Evolutionary conservation across 345 rosid genomes (phyloP).

Genomic region (Ceriops zippeliana): DNA sequence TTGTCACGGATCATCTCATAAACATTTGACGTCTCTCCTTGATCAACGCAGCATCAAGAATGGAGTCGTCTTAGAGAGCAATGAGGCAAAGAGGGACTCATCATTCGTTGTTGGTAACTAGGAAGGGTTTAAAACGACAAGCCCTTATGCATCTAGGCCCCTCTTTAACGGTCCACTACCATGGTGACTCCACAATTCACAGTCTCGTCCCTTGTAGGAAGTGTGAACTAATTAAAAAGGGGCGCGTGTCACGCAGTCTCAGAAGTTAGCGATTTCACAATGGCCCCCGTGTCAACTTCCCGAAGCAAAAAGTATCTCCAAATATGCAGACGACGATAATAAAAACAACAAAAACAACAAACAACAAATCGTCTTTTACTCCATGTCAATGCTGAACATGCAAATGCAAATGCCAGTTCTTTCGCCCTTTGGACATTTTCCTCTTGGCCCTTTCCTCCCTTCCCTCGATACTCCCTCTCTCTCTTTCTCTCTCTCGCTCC

Average conservation of each 20-base stretch:
- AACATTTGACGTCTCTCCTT: too few species aligned
- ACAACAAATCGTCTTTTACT: constrained; percentile 40
- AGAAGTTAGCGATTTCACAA: constrained; percentile 21
- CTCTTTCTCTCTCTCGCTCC: constrained; percentile 8
- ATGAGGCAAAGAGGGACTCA: too few species aligned
- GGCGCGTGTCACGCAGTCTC: background rate
- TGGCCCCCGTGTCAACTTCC: constrained; percentile 16
- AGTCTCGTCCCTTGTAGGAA: too few species aligned
- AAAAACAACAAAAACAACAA: constrained; percentile 43
- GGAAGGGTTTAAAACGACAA: background rate
- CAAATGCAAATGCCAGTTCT: constrained; percentile 33
- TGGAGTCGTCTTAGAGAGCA: too few species aligned
- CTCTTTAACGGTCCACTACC: constrained; percentile 3
- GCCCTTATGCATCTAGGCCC: background rate
- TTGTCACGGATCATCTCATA: too few species aligned
- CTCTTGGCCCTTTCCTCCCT: constrained; percentile 47
- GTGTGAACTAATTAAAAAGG: too few species aligned
- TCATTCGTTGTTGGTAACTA: too few species aligned
- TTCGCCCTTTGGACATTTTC: constrained; percentile 42
- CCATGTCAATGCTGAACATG: constrained; percentile 25
- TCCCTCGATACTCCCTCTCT: constrained; percentile 37
- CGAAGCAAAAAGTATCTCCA: constrained; percentile 18
- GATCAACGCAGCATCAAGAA: too few species aligned
- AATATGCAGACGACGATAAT: constrained; percentile 24
- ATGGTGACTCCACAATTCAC: too few species aligned